Conservation (phyloP, 306 rosid species). For the Pueraria montana region DNA sequence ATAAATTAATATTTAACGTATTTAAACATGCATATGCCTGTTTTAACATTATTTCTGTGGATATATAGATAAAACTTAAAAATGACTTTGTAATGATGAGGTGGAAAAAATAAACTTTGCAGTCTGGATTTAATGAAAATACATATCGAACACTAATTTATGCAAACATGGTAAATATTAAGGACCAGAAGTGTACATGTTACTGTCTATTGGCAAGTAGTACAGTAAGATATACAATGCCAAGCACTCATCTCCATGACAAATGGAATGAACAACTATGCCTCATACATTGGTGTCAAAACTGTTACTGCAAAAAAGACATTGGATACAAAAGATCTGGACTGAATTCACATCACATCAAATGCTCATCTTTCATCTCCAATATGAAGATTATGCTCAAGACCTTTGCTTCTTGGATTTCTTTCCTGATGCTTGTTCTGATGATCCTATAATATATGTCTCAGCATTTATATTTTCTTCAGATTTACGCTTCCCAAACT, state of each 20-base stretch:
- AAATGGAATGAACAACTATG: neutral
- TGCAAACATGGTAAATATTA: no score
- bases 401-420: constrained; percentile 62
- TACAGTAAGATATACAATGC: neutral
- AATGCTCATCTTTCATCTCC: constrained; percentile 27
- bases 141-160: no score
- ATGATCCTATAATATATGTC: constrained; percentile 64
- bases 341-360: constrained; percentile 30
- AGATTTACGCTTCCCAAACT: constrained; percentile 66
- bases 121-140: neutral
- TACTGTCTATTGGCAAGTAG: constrained; percentile 6
- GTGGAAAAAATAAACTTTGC: neutral
- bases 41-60: no score
- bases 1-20: no score
- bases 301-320: neutral
- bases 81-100: no score
- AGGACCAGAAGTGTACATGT: constrained; percentile 13
- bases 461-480: constrained; percentile 70
- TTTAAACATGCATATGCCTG: no score
- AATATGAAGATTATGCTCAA: constrained; percentile 31
- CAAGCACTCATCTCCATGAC: neutral
- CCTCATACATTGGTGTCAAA: constrained; percentile 26
- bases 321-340: constrained; percentile 29
- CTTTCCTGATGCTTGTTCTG: constrained; percentile 64
- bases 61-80: no score